Evolutionary conservation across 73 alveolate species (phyloP).

Genomic region (Blepharisma japonicum): DNA sequence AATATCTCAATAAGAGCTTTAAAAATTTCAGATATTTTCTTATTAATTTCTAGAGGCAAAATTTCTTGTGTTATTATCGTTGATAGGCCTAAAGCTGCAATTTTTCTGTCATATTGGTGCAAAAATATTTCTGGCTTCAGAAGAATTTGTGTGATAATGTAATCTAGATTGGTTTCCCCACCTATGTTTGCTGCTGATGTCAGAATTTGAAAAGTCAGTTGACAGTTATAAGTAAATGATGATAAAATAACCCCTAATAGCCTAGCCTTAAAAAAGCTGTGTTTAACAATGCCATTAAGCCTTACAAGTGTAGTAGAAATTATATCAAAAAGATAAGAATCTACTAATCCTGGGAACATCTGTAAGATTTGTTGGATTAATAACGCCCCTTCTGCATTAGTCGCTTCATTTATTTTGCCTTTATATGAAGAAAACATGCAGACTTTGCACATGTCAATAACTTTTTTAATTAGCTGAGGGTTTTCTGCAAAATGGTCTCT

Average conservation of each 20-base stretch:
- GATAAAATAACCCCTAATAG: conserved; percentile 1
- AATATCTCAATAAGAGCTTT: conserved; percentile 11
- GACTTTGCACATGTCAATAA: background rate
- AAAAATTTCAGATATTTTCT: background rate
- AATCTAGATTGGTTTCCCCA: background rate
- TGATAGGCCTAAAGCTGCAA: background rate
- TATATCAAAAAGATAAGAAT: background rate
- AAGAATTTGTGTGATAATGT: background rate
- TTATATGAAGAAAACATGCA: conserved; percentile 2
- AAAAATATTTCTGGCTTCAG: background rate
- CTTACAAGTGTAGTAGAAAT: background rate
- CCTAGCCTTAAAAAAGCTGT: conserved; percentile 13
- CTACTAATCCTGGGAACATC: background rate
- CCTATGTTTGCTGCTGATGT: background rate
- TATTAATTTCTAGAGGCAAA: background rate
- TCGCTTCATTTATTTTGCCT: conserved; percentile 27
- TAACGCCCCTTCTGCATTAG: conserved; percentile 29
- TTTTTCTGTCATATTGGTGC: conserved; percentile 18
- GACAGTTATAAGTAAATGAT: background rate
- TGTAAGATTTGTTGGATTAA: background rate
- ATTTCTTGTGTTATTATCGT: background rate
- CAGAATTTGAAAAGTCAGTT: background rate
- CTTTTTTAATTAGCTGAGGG: background rate
- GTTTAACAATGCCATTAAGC: background rate
- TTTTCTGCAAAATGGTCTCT: background rate